phyloP scores from a whole-genome alignment of 768 basidiomycete species.

The Pulveroboletus sp. region DNA sequence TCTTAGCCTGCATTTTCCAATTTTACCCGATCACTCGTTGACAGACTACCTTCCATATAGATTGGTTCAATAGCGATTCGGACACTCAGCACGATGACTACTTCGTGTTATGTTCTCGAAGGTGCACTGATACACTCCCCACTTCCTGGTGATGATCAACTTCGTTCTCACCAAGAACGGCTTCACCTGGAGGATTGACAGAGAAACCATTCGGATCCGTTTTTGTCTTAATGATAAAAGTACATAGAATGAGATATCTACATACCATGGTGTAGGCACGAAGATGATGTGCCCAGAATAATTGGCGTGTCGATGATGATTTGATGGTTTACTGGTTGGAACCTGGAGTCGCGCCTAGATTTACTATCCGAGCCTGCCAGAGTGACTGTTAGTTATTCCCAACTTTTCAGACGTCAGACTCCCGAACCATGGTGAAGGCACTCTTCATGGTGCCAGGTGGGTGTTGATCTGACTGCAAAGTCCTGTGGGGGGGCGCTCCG shows the following conservation, averaged over 20 bases:
- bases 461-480: not conserved
- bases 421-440: not conserved
- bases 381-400: no score
- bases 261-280: constrained; percentile 45
- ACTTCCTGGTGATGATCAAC: no score
- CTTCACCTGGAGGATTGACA: constrained; percentile 40
- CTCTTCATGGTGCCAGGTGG: not conserved
- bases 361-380: not conserved
- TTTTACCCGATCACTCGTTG: no score
- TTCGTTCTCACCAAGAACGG: constrained; percentile 40
- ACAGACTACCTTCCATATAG: not conserved
- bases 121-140: not conserved
- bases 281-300: constrained; percentile 31
- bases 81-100: constrained; percentile 33
- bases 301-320: not conserved
- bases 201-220: constrained; percentile 45
- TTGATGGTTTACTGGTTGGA: not conserved
- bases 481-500: not conserved
- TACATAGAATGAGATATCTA: constrained; percentile 51
- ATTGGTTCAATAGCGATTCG: not conserved
- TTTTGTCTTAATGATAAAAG: constrained; percentile 49
- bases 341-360: no score
- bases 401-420: constrained; percentile 2
- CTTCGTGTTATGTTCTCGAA: not conserved
- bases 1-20: not conserved